Conservation (phyloP, 2,329 filamentous ascomycete species). For the Sporothrix phasma region DNA sequence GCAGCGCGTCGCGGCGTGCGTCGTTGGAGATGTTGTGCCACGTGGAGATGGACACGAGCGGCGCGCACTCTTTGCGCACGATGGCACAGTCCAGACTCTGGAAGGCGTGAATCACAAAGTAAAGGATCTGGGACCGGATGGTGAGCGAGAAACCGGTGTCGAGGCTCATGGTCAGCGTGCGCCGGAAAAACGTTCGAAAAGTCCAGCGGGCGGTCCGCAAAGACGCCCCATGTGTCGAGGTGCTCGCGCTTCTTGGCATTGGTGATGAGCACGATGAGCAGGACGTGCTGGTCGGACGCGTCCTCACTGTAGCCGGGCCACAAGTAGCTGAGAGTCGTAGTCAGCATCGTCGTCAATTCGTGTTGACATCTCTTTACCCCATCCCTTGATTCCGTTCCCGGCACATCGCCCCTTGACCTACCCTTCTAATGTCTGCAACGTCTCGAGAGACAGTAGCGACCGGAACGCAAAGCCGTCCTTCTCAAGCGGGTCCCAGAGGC, state of each 20-base stretch:
- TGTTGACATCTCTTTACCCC: background rate
- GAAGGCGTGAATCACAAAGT: conserved; percentile 83
- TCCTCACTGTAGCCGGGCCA: conserved; percentile 90
- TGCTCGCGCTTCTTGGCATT: conserved; percentile 84
- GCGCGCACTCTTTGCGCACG: conserved; percentile 91
- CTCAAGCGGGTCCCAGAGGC: conserved; percentile 84
- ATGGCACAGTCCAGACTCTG: conserved; percentile 84
- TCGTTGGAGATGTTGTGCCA: conserved; percentile 90
- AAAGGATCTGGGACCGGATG: conserved; percentile 73
- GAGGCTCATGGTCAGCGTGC: conserved; percentile 77
- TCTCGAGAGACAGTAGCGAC: conserved; percentile 74
- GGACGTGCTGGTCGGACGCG: conserved; percentile 81
- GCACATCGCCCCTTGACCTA: conserved; percentile 27
- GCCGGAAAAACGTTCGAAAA: conserved; percentile 86
- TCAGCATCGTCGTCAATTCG: background rate
- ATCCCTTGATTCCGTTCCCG: background rate
- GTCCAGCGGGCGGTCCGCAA: conserved; percentile 64
- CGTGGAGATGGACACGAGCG: conserved; percentile 84
- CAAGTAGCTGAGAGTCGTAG: conserved; percentile 54
- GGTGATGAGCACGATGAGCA: conserved; percentile 74
- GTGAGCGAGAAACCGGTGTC: conserved; percentile 55
- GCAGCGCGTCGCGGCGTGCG: conserved; percentile 57
- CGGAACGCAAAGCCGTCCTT: conserved; percentile 67
- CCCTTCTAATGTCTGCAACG: conserved; percentile 81
- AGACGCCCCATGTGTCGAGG: conserved; percentile 78